Base-by-base conservation (phyloP, 2,329 filamentous ascomycete species). In the Penicillium occitanis region DNA sequence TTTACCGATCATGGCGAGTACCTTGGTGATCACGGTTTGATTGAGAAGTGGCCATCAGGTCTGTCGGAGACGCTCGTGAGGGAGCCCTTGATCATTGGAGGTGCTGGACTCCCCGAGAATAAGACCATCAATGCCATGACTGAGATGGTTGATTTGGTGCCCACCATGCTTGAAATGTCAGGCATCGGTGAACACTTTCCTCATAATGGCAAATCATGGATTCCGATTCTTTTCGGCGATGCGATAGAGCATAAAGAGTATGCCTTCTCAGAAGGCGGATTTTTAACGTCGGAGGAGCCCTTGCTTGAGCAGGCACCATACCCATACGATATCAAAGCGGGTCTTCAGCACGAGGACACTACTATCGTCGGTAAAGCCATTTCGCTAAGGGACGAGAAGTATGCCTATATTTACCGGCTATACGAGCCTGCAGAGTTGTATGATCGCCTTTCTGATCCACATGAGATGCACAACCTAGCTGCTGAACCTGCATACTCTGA, bases 1-100 rank as follows among this genome's bases (percentile, higher is more conserved):
- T 68, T 68, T 25, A 68, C 81, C 81, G 65, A 64, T 13, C 61
- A 64, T 11, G 81, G 81, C 3, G 80, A 84, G 62, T 84, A 80
- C 61, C 76, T 84, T 0, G 81, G 81, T 13, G 81, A 84, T 61
- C 75, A 82, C 62, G 81, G 81, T 0, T 70, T 83, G 13, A 80
- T 84, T 25, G 81, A 84, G 70, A 84, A 84, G 65, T 83, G 82
- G 81, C 81, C 80, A 0, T 81, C 78, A 0, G 81, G 78, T 2
- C 68, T 83, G 0, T 81, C 77, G 0, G 78, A 83, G 37, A 74
- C 75, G 0, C 73, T 84, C 0, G 74, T 78, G 0, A 79, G 79
- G 17, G 79, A 82, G 61, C 82, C 81, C 0, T 72, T 83, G 0
- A 78, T 83, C 25, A 74, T 83, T 17, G 81, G 75, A 0, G 80